Percentiles rank a stretch among this genome's conserved stretches.
phyloP scores from a whole-genome alignment of 768 basidiomycete species.

The Termitomyces titanicus region DNA sequence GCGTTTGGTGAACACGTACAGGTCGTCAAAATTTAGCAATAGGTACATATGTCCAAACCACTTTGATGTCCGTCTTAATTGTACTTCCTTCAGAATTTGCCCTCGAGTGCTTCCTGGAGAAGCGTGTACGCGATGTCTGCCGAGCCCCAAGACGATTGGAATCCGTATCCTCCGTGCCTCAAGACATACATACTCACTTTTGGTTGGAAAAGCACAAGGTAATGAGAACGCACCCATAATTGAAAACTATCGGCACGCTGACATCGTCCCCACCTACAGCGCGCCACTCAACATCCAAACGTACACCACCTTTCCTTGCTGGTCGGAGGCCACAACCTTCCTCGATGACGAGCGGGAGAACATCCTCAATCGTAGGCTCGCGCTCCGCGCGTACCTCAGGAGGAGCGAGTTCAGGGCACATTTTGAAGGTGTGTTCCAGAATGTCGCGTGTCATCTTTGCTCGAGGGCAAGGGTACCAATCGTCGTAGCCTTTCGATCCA shows the following conservation, averaged over 20 bases:
- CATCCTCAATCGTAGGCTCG: slow-evolving; percentile 45
- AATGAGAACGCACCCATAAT: slow-evolving; percentile 55
- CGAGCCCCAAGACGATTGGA: slow-evolving; percentile 65
- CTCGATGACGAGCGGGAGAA: slow-evolving; percentile 43
- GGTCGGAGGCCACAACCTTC: slow-evolving; percentile 65
- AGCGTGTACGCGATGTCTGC: slow-evolving; percentile 49
- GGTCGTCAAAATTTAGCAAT: background rate
- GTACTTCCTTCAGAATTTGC: slow-evolving; percentile 2
- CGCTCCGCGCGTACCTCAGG: slow-evolving; percentile 45
- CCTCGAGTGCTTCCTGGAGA: slow-evolving; percentile 32
- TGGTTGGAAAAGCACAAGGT: background rate
- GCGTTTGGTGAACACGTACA: background rate
- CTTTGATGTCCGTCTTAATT: background rate
- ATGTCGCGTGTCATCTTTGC: slow-evolving; percentile 61
- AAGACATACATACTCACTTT: background rate
- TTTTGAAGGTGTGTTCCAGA: slow-evolving; percentile 43
- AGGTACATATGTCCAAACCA: background rate
- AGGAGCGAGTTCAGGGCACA: slow-evolving; percentile 57
- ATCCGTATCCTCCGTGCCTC: slow-evolving; percentile 66
- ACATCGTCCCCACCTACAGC: slow-evolving; percentile 19
- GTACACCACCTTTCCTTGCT: slow-evolving; percentile 61
- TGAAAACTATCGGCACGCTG: slow-evolving; percentile 49
- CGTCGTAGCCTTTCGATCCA: slow-evolving; percentile 52
- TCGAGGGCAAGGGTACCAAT: slow-evolving; percentile 70
- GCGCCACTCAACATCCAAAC: slow-evolving; percentile 50